Percentiles rank a stretch among this genome's conserved stretches.
phyloP scores from a whole-genome alignment of 1,284 basidiomycete genomes.

The Pseudozyma sp. region DNA sequence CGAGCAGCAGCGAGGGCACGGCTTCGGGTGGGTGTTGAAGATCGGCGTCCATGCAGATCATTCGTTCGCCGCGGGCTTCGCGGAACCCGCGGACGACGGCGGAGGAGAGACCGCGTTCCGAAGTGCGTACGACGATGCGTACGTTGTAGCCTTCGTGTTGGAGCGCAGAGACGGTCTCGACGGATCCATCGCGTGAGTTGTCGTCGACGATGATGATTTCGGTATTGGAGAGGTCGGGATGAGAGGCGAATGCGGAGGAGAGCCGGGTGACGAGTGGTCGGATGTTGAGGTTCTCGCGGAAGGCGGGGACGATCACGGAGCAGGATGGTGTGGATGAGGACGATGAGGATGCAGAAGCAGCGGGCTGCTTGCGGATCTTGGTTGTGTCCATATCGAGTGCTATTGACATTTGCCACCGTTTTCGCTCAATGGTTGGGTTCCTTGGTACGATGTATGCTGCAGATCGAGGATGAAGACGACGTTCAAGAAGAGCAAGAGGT shows the following conservation, averaged over 20 bases:
- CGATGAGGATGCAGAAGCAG: conserved; percentile 9
- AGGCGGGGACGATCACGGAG: conserved; percentile 58
- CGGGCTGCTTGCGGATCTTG: conserved; percentile 24
- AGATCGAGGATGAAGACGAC: no score
- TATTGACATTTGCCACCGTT: conserved; percentile 29
- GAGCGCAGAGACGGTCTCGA: conserved; percentile 28
- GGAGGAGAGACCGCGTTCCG: conserved; percentile 71
- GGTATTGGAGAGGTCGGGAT: conserved; percentile 20
- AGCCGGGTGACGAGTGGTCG: conserved; percentile 71
- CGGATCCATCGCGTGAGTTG: conserved; percentile 47
- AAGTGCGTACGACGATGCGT: conserved; percentile 70
- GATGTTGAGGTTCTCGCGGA: conserved; percentile 53
- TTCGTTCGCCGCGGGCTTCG: conserved; percentile 70
- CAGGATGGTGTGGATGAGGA: conserved; percentile 11
- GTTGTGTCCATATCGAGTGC: conserved; percentile 45
- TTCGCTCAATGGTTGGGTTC: background rate
- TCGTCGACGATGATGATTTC: conserved; percentile 52
- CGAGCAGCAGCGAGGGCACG: conserved; percentile 69
- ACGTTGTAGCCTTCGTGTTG: conserved; percentile 70
- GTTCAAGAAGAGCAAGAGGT: background rate
- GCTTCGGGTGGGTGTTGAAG: conserved; percentile 72
- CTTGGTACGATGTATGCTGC: no score
- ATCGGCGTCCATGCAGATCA: conserved; percentile 73
- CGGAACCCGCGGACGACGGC: conserved; percentile 72
- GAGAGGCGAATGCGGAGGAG: conserved; percentile 54